Evolutionary conservation across 2,329 filamentous ascomycete genomes (phyloP).

Genomic region (Penicillium sp.): DNA sequence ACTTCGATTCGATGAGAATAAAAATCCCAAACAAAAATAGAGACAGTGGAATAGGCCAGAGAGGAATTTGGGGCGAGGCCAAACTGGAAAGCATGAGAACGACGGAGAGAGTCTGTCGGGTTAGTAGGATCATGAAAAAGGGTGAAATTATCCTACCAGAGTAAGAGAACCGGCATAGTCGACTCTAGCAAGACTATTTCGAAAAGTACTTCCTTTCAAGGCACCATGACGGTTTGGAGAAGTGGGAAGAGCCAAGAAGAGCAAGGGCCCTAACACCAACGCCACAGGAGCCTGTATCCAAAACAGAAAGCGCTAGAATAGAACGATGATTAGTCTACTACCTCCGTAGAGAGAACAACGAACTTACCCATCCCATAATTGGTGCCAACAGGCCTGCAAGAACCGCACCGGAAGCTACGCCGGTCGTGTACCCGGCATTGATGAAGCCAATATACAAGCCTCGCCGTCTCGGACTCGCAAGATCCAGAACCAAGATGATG

Average conservation of each 20-base stretch:
- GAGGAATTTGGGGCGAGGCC: conserved; percentile 57
- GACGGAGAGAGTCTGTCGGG: conserved; percentile 54
- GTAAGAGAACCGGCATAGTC: conserved; percentile 69
- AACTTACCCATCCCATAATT: conserved; percentile 62
- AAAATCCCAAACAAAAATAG: conserved; percentile 54
- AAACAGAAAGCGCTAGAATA: conserved; percentile 63
- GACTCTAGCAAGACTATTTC: conserved; percentile 56
- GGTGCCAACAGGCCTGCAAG: conserved; percentile 62
- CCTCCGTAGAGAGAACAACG: background rate
- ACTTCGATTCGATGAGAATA: conserved; percentile 57
- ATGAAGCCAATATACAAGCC: conserved; percentile 69
- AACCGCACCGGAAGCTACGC: conserved; percentile 66
- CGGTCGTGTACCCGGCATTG: conserved; percentile 67
- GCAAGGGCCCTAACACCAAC: conserved; percentile 55
- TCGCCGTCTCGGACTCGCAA: conserved; percentile 61
- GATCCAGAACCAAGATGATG: conserved; percentile 70
- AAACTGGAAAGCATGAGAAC: conserved; percentile 68
- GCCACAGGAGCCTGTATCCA: conserved; percentile 64
- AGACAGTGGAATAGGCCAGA: conserved; percentile 58
- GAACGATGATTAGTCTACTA: background rate
- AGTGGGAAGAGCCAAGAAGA: conserved; percentile 62
- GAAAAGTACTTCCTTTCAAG: conserved; percentile 39
- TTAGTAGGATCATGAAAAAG: conserved; percentile 3
- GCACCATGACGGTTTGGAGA: conserved; percentile 31
- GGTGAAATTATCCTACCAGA: conserved; percentile 47